Percentiles rank a stretch among this genome's conserved stretches.
These are phyloP conservation scores for Juncus inflexus DNA, from an alignment of 176 grass and related monocot genomes.

Conservation along the genomic window DNA sequence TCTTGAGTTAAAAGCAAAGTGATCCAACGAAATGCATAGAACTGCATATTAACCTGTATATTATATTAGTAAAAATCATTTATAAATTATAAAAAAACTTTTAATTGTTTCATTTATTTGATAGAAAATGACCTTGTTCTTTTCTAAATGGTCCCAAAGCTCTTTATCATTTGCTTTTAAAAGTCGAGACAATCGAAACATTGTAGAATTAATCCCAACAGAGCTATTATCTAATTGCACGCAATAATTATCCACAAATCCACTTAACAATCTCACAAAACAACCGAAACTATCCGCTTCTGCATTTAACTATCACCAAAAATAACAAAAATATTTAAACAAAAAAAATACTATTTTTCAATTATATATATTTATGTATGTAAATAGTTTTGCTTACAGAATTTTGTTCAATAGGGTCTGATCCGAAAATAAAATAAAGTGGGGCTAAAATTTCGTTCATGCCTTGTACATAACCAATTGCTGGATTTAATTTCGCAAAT, in stretches of 20 bases:
- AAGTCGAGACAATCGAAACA: constrained; percentile 68
- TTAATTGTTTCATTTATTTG: not conserved
- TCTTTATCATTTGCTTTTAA: constrained; percentile 92
- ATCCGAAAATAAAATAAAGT: constrained; percentile 72
- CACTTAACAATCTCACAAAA: constrained; percentile 76
- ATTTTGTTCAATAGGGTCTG: constrained; percentile 42
- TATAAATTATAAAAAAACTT: too few species aligned
- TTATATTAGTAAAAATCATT: too few species aligned
- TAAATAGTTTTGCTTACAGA: constrained; percentile 43
- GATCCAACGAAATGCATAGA: constrained; percentile 99
- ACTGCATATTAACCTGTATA: constrained; percentile 76
- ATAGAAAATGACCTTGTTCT: not conserved
- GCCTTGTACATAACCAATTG: constrained; percentile 88
- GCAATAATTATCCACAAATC: constrained; percentile 80
- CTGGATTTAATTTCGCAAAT: constrained; percentile 90
- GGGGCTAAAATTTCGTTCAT: constrained; percentile 98
- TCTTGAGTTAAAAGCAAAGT: constrained; percentile 84
- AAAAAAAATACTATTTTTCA: constrained; percentile 22
- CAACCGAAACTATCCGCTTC: constrained; percentile 89
- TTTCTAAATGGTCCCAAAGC: constrained; percentile 87
- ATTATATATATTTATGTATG: not conserved
- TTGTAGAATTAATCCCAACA: constrained; percentile 65
- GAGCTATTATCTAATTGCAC: constrained; percentile 83
- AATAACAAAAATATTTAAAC: constrained; percentile 4
- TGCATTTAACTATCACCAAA: constrained; percentile 32